These are phyloP conservation scores for Sindora glabra DNA, from an alignment of 306 rosid genomes.

Conservation along the genomic window DNA sequence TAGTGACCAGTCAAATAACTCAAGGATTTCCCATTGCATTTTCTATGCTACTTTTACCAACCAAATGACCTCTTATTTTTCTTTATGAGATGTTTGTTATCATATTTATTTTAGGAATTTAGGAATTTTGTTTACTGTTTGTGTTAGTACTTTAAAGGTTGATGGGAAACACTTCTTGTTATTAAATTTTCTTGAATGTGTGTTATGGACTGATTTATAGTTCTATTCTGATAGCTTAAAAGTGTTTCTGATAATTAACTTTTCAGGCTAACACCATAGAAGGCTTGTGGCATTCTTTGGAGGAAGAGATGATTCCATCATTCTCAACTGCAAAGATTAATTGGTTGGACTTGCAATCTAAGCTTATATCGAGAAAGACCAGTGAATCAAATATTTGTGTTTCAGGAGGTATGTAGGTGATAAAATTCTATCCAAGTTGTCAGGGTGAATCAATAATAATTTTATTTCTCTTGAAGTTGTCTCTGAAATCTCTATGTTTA, in stretches of 20 bases:
- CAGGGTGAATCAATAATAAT: background rate
- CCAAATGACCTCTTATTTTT: no score
- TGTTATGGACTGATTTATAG: constrained; percentile 4
- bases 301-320: constrained; percentile 86
- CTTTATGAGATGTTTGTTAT: background rate
- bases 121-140: background rate
- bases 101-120: background rate
- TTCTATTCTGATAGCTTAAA: constrained; percentile 18
- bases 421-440: constrained; percentile 16
- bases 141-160: background rate
- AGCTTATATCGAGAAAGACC: constrained; percentile 40
- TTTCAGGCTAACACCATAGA: constrained; percentile 73
- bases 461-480: background rate
- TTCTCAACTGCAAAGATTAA: constrained; percentile 56
- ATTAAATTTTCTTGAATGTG: background rate
- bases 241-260: constrained; percentile 19
- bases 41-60: no score
- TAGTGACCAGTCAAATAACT: no score
- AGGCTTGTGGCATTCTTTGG: constrained; percentile 75
- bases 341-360: constrained; percentile 92
- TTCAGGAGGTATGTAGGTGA: constrained; percentile 73
- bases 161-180: background rate
- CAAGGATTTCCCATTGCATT: no score
- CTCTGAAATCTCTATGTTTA: background rate
- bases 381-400: constrained; percentile 73